Conservation (phyloP, 2,329 filamentous ascomycete genomes). For the Akanthomyces uredinophilus region DNA sequence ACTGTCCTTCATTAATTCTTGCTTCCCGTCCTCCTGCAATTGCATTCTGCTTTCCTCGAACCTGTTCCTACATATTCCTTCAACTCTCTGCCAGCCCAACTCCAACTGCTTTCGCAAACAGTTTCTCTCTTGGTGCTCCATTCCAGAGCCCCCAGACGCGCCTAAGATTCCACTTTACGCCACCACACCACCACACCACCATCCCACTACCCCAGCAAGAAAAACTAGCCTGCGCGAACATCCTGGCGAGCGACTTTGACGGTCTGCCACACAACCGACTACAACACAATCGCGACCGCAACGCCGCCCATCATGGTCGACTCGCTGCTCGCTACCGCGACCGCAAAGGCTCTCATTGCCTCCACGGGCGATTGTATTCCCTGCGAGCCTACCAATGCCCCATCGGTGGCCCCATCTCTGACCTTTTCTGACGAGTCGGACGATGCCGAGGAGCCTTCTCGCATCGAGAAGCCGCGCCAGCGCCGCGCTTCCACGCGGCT, state of each 20-base stretch:
- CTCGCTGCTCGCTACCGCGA: slow-evolving; percentile 19
- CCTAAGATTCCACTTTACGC: slow-evolving; percentile 12
- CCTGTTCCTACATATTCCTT: not conserved
- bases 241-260: not conserved
- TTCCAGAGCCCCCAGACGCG: slow-evolving; percentile 2
- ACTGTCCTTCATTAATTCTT: slow-evolving; percentile 1
- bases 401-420: slow-evolving; percentile 55
- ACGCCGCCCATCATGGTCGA: slow-evolving; percentile 27
- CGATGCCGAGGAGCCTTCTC: slow-evolving; percentile 48
- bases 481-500: slow-evolving; percentile 66
- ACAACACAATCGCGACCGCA: not conserved
- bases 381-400: slow-evolving; percentile 35
- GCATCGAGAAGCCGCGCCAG: slow-evolving; percentile 39
- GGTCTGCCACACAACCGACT: not conserved
- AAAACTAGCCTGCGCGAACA: slow-evolving; percentile 3
- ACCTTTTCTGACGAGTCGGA: slow-evolving; percentile 60
- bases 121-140: not conserved
- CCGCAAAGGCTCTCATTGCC: slow-evolving; percentile 36
- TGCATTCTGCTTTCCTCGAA: not conserved
- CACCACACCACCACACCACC: slow-evolving; percentile 10
- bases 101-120: not conserved
- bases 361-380: slow-evolving; percentile 38
- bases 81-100: not conserved
- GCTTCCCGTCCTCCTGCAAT: not conserved
- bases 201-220: not conserved